Conservation (phyloP, 2,329 filamentous ascomycete species). For the Trichothecium sympodiale region DNA sequence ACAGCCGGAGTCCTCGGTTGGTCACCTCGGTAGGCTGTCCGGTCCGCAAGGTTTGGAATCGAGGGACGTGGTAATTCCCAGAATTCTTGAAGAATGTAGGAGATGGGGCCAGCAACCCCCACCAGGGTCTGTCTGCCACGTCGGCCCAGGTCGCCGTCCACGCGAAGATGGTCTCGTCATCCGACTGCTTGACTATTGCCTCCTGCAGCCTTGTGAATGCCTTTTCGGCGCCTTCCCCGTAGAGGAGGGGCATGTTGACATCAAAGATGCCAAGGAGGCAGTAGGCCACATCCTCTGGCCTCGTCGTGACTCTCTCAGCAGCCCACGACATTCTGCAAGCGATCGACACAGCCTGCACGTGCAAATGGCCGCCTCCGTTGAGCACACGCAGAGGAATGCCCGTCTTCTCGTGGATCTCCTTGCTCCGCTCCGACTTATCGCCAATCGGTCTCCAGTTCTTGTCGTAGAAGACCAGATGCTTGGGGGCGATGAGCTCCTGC, state of each 20-base stretch:
- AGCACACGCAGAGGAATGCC: slow-evolving; percentile 2
- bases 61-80: too few relatives aligned
- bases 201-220: slow-evolving; percentile 18
- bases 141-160: slow-evolving; percentile 3
- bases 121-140: too few relatives aligned
- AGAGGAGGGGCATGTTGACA: slow-evolving; percentile 19
- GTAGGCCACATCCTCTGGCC: slow-evolving; percentile 17
- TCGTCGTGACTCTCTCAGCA: slow-evolving; percentile 11
- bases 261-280: slow-evolving; percentile 18
- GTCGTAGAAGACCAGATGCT: slow-evolving; percentile 17
- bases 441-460: slow-evolving; percentile 15
- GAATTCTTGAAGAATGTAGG: too few relatives aligned
- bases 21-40: too few relatives aligned
- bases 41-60: too few relatives aligned
- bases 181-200: slow-evolving; percentile 15
- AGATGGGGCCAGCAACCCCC: too few relatives aligned
- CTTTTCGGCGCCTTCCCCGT: slow-evolving; percentile 14
- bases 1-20: too few relatives aligned
- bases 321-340: slow-evolving; percentile 19
- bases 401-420: slow-evolving; percentile 1
- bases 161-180: slow-evolving; percentile 17
- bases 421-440: slow-evolving; percentile 8
- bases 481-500: slow-evolving; percentile 12
- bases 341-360: slow-evolving; percentile 2
- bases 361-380: neutral